phyloP scores from a whole-genome alignment of 176 grass and related monocot species.

The Stipa capillata region DNA sequence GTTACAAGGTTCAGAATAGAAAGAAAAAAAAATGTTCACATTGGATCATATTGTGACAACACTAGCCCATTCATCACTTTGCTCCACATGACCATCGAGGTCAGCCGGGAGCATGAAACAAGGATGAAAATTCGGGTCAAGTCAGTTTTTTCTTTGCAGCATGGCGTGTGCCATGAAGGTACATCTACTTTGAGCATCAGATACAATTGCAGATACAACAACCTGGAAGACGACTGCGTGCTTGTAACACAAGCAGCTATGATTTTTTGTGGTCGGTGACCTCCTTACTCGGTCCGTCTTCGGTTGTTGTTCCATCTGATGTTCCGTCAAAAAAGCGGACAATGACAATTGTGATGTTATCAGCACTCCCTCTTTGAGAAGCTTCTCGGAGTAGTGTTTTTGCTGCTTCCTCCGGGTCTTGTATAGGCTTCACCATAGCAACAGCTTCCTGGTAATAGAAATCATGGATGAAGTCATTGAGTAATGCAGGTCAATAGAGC shows the following conservation, averaged over 20 bases:
- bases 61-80: slow-evolving; percentile 8
- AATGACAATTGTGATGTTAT: slow-evolving; percentile 80
- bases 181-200: slow-evolving; percentile 24
- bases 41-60: slow-evolving; percentile 24
- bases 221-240: neutral
- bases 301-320: too few relatives aligned
- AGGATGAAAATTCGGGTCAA: neutral
- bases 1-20: slow-evolving; percentile 9
- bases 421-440: slow-evolving; percentile 58
- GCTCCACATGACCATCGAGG: neutral
- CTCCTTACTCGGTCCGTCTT: slow-evolving; percentile 6
- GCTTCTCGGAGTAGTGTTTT: slow-evolving; percentile 72
- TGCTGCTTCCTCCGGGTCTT: slow-evolving; percentile 66
- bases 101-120: neutral
- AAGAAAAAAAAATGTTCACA: neutral
- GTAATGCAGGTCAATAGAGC: neutral
- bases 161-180: neutral
- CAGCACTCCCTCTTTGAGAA: slow-evolving; percentile 65
- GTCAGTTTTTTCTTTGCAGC: slow-evolving; percentile 20
- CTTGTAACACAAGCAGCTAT: neutral
- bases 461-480: neutral
- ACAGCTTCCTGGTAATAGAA: slow-evolving; percentile 68
- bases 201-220: slow-evolving; percentile 30
- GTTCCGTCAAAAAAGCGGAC: slow-evolving; percentile 58
- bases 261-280: slow-evolving; percentile 2